Percentiles rank a stretch among this genome's conserved stretches.
phyloP scores from a whole-genome alignment of 257 asterid species.

The Solanum verrucosum region DNA sequence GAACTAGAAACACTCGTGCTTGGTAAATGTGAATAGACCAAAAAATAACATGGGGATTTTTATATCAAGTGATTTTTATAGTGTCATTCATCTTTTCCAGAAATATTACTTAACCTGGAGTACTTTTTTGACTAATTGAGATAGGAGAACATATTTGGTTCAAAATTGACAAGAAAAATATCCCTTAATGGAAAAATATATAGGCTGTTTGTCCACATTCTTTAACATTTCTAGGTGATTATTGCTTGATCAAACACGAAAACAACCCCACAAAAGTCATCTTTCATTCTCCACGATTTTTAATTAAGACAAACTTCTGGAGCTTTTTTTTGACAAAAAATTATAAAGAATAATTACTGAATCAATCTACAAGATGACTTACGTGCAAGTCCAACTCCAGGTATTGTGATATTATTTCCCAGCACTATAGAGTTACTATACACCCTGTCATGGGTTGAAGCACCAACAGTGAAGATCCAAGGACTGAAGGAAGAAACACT shows the following conservation, averaged over 20 bases:
- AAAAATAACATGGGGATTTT: background rate
- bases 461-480: constrained; percentile 95
- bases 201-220: background rate
- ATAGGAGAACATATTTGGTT: background rate
- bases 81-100: background rate
- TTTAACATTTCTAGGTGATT: background rate
- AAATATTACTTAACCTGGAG: background rate
- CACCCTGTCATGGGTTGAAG: constrained; percentile 83
- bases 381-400: constrained; percentile 99
- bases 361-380: constrained; percentile 24
- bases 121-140: background rate
- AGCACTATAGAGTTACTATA: constrained; percentile 77
- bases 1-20: background rate
- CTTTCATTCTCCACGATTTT: background rate
- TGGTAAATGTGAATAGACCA: background rate
- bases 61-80: background rate
- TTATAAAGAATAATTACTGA: background rate
- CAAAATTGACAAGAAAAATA: background rate
- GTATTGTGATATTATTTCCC: constrained; percentile 73
- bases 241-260: background rate
- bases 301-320: background rate
- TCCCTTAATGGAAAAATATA: background rate
- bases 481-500: constrained; percentile 92
- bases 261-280: background rate
- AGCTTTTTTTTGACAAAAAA: background rate